Evolutionary conservation across 2,329 filamentous ascomycete species (phyloP).

Genomic region (Colletotrichum sp.): DNA sequence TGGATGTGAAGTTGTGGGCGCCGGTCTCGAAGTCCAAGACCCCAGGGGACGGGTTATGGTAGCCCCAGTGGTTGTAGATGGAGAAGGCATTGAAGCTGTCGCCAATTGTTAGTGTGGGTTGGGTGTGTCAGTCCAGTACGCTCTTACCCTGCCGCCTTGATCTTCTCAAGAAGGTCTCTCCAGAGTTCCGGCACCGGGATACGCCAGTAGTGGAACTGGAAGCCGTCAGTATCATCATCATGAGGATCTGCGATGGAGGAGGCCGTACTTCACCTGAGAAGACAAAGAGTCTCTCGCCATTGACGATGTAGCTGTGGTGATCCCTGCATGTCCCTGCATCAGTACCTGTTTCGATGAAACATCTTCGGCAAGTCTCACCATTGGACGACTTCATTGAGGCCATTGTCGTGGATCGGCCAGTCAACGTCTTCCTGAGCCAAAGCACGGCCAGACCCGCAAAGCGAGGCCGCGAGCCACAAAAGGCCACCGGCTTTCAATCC

Average conservation of each 20-base stretch:
- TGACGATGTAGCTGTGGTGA: slow-evolving; percentile 44
- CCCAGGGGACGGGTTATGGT: slow-evolving; percentile 39
- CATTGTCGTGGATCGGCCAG: slow-evolving; percentile 35
- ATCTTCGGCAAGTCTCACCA: slow-evolving; percentile 26
- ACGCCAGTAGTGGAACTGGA: slow-evolving; percentile 37
- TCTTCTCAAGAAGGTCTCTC: slow-evolving; percentile 46
- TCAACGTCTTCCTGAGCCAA: slow-evolving; percentile 5
- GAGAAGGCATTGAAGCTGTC: slow-evolving; percentile 46
- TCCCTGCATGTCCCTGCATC: slow-evolving; percentile 34
- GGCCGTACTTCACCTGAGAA: slow-evolving; percentile 43
- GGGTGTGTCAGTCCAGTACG: background rate
- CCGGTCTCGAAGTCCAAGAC: slow-evolving; percentile 39
- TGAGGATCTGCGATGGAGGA: background rate
- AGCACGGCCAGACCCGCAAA: background rate
- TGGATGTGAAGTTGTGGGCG: slow-evolving; percentile 52
- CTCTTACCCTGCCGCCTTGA: slow-evolving; percentile 43
- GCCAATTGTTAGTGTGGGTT: background rate
- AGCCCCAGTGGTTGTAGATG: slow-evolving; percentile 48
- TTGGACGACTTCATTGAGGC: slow-evolving; percentile 35
- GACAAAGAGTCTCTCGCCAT: slow-evolving; percentile 45
- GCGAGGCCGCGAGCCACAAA: slow-evolving; percentile 15
- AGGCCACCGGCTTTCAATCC: slow-evolving; percentile 9
- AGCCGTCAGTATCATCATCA: slow-evolving; percentile 38
- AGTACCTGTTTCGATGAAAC: background rate
- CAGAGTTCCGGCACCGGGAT: slow-evolving; percentile 37